Evolutionary conservation across 2,329 filamentous ascomycete species (phyloP).

Genomic region (Xylariaceae sp.): DNA sequence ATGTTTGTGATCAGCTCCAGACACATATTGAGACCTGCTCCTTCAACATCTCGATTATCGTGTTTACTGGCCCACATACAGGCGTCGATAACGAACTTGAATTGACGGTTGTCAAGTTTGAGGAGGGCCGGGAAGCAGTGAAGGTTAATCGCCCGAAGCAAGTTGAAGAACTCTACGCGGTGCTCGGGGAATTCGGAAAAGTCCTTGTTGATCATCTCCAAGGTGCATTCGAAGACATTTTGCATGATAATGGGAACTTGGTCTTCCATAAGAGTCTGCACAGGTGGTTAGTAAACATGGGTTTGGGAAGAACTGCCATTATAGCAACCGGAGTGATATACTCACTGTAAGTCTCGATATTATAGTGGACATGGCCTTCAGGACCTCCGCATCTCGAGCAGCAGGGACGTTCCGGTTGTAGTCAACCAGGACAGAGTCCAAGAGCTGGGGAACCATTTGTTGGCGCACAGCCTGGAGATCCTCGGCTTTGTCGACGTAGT

Average conservation of each 20-base stretch:
- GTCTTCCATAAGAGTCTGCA: conserved; percentile 89
- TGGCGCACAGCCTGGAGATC: conserved; percentile 88
- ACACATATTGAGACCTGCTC: conserved; percentile 95
- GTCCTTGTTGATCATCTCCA: conserved; percentile 99
- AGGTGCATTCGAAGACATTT: conserved; percentile 95
- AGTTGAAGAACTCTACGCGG: conserved; percentile 98
- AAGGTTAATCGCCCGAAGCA: conserved; percentile 91
- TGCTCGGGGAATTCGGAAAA: conserved; percentile 99
- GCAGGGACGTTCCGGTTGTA: conserved; percentile 97
- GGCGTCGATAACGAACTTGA: conserved; percentile 99
- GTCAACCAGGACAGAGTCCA: conserved; percentile 90
- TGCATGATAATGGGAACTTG: conserved; percentile 98
- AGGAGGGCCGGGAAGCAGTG: conserved; percentile 94
- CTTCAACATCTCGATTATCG: conserved; percentile 96
- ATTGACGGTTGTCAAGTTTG: conserved; percentile 91
- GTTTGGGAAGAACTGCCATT: conserved; percentile 9
- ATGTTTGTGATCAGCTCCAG: conserved; percentile 97
- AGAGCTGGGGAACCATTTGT: conserved; percentile 91
- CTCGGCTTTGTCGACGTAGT: conserved; percentile 96
- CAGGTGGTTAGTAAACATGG: not conserved
- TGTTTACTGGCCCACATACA: conserved; percentile 99
- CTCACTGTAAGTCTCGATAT: conserved; percentile 94
- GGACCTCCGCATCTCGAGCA: conserved; percentile 90
- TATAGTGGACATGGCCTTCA: conserved; percentile 96
- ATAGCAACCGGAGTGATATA: conserved; percentile 29